A percentile compares a stretch with the other conserved stretches of the same genome.
phyloP scores from a whole-genome alignment of 2,329 filamentous ascomycete species.

The Trichoderma polysporum region DNA sequence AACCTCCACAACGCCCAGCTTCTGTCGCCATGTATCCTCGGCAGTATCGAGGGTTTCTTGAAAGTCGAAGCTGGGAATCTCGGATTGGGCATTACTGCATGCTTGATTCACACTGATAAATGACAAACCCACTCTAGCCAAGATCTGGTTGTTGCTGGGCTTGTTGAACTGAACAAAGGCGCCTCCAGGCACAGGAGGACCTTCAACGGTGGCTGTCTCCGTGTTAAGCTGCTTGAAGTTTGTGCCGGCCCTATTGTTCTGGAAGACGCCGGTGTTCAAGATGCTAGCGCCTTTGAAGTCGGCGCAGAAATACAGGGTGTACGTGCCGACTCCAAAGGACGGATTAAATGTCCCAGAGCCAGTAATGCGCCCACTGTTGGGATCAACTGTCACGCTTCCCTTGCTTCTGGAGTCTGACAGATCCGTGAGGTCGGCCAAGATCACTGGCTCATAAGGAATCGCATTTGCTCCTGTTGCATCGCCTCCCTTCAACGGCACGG shows the following conservation, averaged over 20 bases:
- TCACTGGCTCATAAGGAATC: conserved; percentile 43
- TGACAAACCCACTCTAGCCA: conserved; percentile 69
- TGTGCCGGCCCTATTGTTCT: conserved; percentile 50
- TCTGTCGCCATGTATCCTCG: conserved; percentile 60
- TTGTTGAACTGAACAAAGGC: conserved; percentile 63
- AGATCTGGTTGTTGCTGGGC: conserved; percentile 44
- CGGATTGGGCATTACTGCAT: conserved; percentile 67
- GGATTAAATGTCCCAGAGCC: conserved; percentile 59
- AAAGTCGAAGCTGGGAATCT: conserved; percentile 69
- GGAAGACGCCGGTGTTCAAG: conserved; percentile 57
- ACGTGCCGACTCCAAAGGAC: conserved; percentile 60
- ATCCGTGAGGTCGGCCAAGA: conserved; percentile 60
- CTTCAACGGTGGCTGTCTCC: conserved; percentile 29
- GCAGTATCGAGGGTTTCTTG: conserved; percentile 53
- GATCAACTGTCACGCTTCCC: conserved; percentile 33
- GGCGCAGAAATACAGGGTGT: conserved; percentile 58
- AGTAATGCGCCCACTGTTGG: conserved; percentile 53
- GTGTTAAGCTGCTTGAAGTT: conserved; percentile 40
- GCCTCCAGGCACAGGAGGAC: conserved; percentile 42
- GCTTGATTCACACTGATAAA: conserved; percentile 68
- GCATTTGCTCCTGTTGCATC: not conserved
- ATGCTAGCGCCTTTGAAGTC: conserved; percentile 56
- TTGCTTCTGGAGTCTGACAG: conserved; percentile 38
- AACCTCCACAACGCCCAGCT: conserved; percentile 59
- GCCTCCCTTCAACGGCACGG: conserved; percentile 23